Evolutionary conservation across 2,329 filamentous ascomycete genomes (phyloP).

Genomic region (Pleurostoma richardsiae): DNA sequence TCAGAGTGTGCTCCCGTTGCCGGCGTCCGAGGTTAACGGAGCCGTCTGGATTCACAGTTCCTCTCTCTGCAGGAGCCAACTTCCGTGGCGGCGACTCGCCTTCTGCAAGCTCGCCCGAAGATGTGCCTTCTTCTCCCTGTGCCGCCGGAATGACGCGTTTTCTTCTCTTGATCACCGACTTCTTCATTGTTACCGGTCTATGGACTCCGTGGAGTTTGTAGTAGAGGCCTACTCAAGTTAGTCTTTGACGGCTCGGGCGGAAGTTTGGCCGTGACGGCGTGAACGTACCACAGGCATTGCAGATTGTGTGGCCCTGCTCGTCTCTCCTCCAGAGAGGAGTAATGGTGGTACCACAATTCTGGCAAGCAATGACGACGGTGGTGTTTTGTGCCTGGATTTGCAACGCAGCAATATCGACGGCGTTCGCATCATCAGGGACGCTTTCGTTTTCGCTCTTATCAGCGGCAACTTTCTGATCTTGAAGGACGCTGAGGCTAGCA

Average conservation of each 20-base stretch:
- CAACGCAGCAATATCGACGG: conserved; percentile 45
- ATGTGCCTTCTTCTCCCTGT: conserved; percentile 32
- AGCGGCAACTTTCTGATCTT: conserved; percentile 28
- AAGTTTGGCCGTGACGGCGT: not conserved
- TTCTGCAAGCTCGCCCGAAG: conserved; percentile 43
- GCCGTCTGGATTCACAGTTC: conserved; percentile 57
- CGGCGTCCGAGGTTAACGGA: conserved; percentile 59
- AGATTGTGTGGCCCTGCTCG: conserved; percentile 92
- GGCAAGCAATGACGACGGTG: conserved; percentile 79
- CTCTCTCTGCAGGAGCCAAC: conserved; percentile 37
- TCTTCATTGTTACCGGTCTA: conserved; percentile 97
- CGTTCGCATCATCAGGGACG: conserved; percentile 30
- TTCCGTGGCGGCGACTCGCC: conserved; percentile 27
- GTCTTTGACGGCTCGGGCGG: conserved; percentile 3
- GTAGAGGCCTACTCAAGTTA: conserved; percentile 66
- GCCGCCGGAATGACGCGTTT: conserved; percentile 88
- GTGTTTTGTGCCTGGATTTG: conserved; percentile 40
- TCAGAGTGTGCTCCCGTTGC: conserved; percentile 36
- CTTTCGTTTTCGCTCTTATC: conserved; percentile 15
- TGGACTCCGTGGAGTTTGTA: conserved; percentile 94
- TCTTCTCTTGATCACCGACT: conserved; percentile 89
- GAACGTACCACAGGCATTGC: conserved; percentile 89
- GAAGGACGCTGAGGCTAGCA: conserved; percentile 61
- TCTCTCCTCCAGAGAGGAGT: conserved; percentile 95
- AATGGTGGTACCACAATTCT: conserved; percentile 95